These are phyloP conservation scores for Ganoderma sp. DNA, from an alignment of 1,284 basidiomycete genomes.

Conservation along the genomic window DNA sequence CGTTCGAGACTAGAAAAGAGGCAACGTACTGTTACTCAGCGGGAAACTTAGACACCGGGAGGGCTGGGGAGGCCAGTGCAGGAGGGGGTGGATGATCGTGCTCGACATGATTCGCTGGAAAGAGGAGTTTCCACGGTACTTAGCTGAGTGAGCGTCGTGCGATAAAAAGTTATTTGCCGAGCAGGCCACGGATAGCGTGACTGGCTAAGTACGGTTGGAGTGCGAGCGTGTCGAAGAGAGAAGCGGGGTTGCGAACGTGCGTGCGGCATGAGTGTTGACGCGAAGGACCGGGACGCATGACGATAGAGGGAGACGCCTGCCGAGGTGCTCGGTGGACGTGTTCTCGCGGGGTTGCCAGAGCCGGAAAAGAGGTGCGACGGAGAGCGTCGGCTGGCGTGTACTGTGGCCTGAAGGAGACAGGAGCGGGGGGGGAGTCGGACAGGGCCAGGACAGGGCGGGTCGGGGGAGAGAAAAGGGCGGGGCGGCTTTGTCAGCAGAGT, in stretches of 20 bases:
- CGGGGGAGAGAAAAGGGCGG: slow-evolving; percentile 8
- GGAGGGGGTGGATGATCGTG: slow-evolving; percentile 29
- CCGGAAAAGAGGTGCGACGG: neutral
- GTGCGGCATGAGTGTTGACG: slow-evolving; percentile 25
- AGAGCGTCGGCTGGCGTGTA: slow-evolving; percentile 1
- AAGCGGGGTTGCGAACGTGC: slow-evolving; percentile 34
- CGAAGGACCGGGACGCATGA: slow-evolving; percentile 11
- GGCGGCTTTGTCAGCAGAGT: slow-evolving; percentile 29
- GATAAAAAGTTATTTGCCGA: slow-evolving; percentile 26
- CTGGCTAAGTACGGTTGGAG: slow-evolving; percentile 14
- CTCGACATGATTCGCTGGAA: slow-evolving; percentile 32
- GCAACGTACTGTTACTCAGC: neutral
- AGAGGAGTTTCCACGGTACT: slow-evolving; percentile 23
- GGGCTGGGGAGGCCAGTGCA: neutral
- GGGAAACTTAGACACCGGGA: neutral
- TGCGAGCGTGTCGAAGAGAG: slow-evolving; percentile 26
- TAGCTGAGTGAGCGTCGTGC: slow-evolving; percentile 22
- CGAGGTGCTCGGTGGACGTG: neutral
- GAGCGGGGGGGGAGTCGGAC: neutral
- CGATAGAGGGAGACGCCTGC: neutral
- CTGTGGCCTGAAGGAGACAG: slow-evolving; percentile 1
- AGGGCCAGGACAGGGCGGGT: neutral
- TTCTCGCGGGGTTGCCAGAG: slow-evolving; percentile 1
- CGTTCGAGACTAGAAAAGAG: neutral
- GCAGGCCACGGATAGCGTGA: slow-evolving; percentile 19